phyloP scores from a whole-genome alignment of 1,139 yeast genomes.

The Kodamaea sp. region DNA sequence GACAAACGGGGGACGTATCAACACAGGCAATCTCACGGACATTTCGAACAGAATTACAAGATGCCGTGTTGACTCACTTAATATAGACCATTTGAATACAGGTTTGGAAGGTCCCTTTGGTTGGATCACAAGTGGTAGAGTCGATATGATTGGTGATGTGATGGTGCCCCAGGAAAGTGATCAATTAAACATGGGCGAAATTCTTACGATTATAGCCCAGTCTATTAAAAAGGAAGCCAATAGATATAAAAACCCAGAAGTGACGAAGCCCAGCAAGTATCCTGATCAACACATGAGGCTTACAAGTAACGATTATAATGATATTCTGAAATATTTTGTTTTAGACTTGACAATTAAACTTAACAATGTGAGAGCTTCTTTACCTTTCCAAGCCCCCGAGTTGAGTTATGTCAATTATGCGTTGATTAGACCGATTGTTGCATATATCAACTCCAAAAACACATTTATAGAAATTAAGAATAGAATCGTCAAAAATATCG shows the following conservation, averaged over 20 bases:
- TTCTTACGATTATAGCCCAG: constrained; percentile 38
- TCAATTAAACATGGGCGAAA: constrained; percentile 38
- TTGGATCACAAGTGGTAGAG: constrained; percentile 90
- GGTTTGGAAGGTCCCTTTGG: constrained; percentile 95
- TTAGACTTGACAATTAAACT: constrained; percentile 75
- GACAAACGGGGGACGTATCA: constrained; percentile 2
- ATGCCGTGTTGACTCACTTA: constrained; percentile 77
- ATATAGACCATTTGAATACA: constrained; percentile 81
- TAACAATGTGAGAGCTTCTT: constrained; percentile 81
- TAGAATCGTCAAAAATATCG: constrained; percentile 71
- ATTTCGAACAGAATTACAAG: constrained; percentile 60
- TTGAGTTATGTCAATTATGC: constrained; percentile 88
- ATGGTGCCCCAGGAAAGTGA: constrained; percentile 67
- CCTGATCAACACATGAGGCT: constrained; percentile 30
- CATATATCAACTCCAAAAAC: constrained; percentile 84
- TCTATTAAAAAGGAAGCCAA: constrained; percentile 40
- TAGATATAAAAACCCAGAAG: constrained; percentile 36
- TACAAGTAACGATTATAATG: constrained; percentile 26
- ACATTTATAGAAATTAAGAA: constrained; percentile 88
- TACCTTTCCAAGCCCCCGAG: constrained; percentile 82
- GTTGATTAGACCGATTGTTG: constrained; percentile 88
- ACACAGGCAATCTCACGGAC: constrained; percentile 2
- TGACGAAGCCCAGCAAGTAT: constrained; percentile 16
- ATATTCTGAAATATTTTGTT: constrained; percentile 56
- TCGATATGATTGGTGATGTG: constrained; percentile 89